Evolutionary conservation across 2,329 filamentous ascomycete species (phyloP), one percentile per base, ranked within the genome.

Genomic region (Neofusicoccum cordaticola): DNA sequence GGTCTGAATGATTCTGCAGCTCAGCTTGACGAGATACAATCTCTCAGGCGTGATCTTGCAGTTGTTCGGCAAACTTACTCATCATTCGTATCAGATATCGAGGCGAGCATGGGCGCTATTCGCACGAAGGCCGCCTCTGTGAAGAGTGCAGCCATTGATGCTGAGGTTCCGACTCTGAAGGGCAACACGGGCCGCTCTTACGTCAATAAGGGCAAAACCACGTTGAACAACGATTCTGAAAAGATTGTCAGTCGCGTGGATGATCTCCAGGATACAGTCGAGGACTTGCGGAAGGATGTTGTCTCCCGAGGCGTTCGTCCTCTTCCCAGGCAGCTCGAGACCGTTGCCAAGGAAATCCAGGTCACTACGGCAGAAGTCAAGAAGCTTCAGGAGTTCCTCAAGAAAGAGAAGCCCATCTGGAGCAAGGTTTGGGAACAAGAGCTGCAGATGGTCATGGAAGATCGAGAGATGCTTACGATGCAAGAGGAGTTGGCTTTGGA

Each of bases 381-480:
- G 84, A 93, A 91, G 80, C 90, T 99, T 85, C 91, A 97, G 74
- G 93, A 97, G 15, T 96, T 91, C 81, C 86, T 99, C 80, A 89
- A 88, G 71, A 86, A 87, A 52, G 95, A 99, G 84, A 97, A 97
- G 78, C 95, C 95, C 0, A 84, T 97, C 65, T 99, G 95, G 94
- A 97, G 93, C 63, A 97, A 97, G 86, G 96, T 98, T 68, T 99
- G 95, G 95, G 94, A 98, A 85, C 93, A 96, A 79, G 93, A 98
- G 77, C 83, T 99, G 51, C 92, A 98, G 77, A 89, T 94, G 61
- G 94, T 99, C 2, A 98, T 95, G 79, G 93, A 96, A 75, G 95
- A 97, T 73, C 88, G 93, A 69, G 94, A 98, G 74, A 89, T 97
- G 77, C 86, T 99, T 70, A 95, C 93, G 57, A 90, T 98, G 83